Percentiles rank a stretch among this genome's conserved stretches.
Conservation (phyloP, 2,329 filamentous ascomycete species). For the Colletotrichum phormii region DNA sequence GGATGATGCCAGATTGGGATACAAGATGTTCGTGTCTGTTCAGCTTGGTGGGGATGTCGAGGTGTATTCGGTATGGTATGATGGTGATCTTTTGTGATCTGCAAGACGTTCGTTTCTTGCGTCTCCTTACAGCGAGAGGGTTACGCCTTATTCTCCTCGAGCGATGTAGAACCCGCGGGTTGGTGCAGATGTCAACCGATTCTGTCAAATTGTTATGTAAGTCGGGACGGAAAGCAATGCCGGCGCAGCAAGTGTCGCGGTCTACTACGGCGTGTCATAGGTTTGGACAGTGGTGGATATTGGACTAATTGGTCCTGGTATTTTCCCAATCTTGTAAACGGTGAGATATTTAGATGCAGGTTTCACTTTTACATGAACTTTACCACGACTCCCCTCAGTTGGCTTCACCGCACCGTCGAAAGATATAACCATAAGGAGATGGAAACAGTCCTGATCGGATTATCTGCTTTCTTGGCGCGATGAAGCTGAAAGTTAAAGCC, state of each 20-base stretch:
- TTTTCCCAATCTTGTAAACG: neutral
- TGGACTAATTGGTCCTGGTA: neutral
- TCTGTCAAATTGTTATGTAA: neutral
- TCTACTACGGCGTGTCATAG: neutral
- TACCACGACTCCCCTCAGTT: neutral
- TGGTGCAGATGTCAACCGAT: neutral
- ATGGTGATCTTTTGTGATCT: neutral
- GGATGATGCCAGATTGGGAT: neutral
- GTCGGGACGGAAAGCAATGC: no score
- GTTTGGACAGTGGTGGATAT: neutral
- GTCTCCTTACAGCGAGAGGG: neutral
- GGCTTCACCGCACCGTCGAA: neutral
- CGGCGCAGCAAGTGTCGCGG: neutral
- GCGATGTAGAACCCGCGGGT: neutral
- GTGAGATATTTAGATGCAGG: neutral
- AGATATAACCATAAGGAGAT: no score
- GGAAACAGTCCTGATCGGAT: no score
- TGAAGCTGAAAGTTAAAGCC: neutral
- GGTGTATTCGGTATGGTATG: neutral
- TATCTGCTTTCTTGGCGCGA: neutral
- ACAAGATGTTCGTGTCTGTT: neutral
- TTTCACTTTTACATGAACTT: neutral
- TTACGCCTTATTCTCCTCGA: neutral
- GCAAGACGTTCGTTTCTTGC: no score
- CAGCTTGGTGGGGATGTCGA: neutral